Evolutionary conservation across 768 basidiomycete genomes (phyloP).

Genomic region (Tricholoma terreum): DNA sequence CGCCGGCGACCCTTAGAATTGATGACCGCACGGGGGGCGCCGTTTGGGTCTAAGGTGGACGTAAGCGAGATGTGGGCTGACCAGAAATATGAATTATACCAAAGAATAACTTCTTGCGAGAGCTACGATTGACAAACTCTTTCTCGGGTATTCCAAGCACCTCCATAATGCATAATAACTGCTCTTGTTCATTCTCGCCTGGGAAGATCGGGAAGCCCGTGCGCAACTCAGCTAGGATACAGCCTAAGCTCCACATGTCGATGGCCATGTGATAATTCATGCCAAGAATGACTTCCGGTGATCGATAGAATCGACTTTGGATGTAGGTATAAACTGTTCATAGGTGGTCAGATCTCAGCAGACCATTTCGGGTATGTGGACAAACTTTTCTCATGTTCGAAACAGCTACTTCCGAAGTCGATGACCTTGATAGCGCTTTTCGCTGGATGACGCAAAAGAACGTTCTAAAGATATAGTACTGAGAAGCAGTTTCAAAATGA

Average conservation of each 20-base stretch:
- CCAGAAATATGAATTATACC: conserved; percentile 48
- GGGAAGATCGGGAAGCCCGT: conserved; percentile 99
- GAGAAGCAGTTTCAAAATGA: not conserved
- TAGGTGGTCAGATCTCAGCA: not conserved
- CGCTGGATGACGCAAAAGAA: conserved; percentile 88
- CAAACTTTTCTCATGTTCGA: conserved; percentile 97
- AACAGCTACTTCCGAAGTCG: conserved; percentile 97
- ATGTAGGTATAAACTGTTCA: conserved; percentile 95
- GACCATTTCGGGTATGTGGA: conserved; percentile 3
- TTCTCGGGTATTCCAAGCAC: conserved; percentile 94
- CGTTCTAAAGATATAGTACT: conserved; percentile 58
- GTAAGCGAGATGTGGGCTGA: not conserved
- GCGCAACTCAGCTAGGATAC: conserved; percentile 94
- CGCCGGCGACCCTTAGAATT: conserved; percentile 96
- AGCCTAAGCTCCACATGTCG: conserved; percentile 99
- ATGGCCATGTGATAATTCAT: conserved; percentile 99
- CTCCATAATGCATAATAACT: conserved; percentile 98
- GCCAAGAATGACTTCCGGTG: conserved; percentile 97
- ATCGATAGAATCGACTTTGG: conserved; percentile 99
- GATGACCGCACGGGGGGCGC: conserved; percentile 88
- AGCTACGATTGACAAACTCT: conserved; percentile 91
- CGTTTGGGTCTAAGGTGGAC: conserved; percentile 70
- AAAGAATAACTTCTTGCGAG: conserved; percentile 93
- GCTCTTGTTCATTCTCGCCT: conserved; percentile 98
- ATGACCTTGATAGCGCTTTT: conserved; percentile 98